Evolutionary conservation across 257 asterid species (phyloP), one percentile per base, ranked within the genome.

Genomic region (Phtheirospermum japonicum): DNA sequence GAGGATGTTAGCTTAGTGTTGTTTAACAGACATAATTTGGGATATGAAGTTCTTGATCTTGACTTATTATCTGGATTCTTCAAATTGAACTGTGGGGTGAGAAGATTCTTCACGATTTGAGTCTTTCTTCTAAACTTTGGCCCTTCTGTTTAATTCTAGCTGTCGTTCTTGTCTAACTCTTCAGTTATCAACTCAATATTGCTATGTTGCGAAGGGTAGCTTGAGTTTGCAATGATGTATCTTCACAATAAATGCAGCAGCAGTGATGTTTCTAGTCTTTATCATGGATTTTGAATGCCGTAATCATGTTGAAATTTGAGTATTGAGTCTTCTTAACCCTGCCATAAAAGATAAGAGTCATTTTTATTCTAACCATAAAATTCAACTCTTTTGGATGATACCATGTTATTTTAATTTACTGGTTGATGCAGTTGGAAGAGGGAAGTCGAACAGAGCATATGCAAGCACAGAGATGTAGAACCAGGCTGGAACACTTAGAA

Each of bases 401-500:
- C 4, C 4, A 18, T 57, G 13, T 67, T 39, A n/a, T 37, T 48
- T 48, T 34, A 2, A 53, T 42, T 48, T 56, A 45, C 53, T 62
- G 66, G 60, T 72, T 74, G 76, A 59, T 66, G 59, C 82, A 90
- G 99, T 65, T 86, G 84, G 99, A 90, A 81, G 99, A 89, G 69
- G 96, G 90, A 60, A 78, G 85, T 75, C 79, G 57, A 61, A 79
- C 85, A 6, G 99, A 94, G 81, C 65, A 82, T 74, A 72, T 94
- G 82, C 99, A 90, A 84, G 96, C 93, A 4, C 97, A 89, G 74
- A 87, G 80, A 80, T 90, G 97, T 75, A 77, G 93, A 23, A 79
- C 90, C 30, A 78, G 97, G 62, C 72, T 94, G 69, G 95, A 87
- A 57, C 96, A 90, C 77, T 73, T 94, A 74, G 97, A 87, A 75